These are phyloP conservation scores for Claviceps pusilla DNA, from an alignment of 2,329 filamentous ascomycete species.

Conservation along the genomic window DNA sequence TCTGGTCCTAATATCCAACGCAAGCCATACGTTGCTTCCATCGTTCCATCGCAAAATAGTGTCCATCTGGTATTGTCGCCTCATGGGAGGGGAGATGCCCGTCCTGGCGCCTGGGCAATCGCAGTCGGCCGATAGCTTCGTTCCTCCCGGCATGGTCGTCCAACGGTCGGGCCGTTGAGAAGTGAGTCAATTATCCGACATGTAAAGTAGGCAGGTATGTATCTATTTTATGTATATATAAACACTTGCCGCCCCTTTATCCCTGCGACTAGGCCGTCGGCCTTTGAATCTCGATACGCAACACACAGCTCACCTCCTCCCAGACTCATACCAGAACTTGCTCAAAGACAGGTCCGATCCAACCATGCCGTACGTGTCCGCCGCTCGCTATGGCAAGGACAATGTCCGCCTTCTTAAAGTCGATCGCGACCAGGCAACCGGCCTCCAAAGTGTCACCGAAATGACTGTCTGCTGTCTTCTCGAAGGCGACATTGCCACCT, in stretches of 20 bases:
- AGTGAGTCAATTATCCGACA: neutral
- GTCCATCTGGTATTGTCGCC: neutral
- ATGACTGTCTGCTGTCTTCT: constrained; percentile 90
- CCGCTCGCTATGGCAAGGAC: constrained; percentile 81
- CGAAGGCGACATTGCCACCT: constrained; percentile 79
- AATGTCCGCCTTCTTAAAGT: constrained; percentile 98
- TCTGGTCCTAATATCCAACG: neutral
- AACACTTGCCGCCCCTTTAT: neutral
- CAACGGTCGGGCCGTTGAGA: no score
- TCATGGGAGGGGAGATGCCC: neutral
- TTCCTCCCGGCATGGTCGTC: neutral
- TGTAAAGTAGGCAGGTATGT: neutral
- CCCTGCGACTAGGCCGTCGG: neutral
- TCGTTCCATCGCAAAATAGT: no score
- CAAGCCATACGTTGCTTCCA: neutral
- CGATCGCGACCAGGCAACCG: constrained; percentile 59
- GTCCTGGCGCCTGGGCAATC: neutral
- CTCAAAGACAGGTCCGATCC: neutral
- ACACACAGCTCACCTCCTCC: neutral
- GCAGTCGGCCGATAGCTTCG: neutral
- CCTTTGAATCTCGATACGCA: neutral
- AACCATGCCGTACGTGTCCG: constrained; percentile 39
- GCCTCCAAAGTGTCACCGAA: constrained; percentile 74
- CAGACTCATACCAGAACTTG: neutral
- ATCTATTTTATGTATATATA: neutral